Base-by-base conservation (phyloP, 495 filamentous ascomycete species). In the Hyaloscypha hepaticicola region DNA sequence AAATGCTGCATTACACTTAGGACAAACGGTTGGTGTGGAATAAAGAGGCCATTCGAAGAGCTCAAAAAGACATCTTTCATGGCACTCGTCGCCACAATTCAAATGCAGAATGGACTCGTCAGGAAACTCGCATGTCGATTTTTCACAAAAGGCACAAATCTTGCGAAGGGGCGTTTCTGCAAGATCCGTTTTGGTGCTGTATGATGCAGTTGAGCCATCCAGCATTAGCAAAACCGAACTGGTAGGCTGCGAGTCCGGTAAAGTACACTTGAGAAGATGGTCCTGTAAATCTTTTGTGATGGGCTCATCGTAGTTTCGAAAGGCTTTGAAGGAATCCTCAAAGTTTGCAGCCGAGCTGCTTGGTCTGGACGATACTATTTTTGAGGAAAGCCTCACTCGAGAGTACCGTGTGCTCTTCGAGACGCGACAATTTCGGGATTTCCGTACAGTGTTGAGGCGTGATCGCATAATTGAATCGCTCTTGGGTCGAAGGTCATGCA, bases 241-340 rank as follows among this genome's bases (percentile, higher is more conserved):
- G 52, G 19, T 55, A 6, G 52, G 24, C 52, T 55, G 52, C 52
- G 52, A 55, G 52, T 55, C 52, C 52, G 52, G 52, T 22, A 55
- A 55, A 55, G 52, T 55, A 55, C 52, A 55, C 52, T 55, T 8
- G 5, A 22, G 26, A 22, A 55, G 52, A 55, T 55, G 19, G 6
- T 26, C 26, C 24, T 25, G 11, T 7, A 55, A 29, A 29, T 7
- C 52, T 55, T 25, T 6, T 3, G 52, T 55, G 52, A 55, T 55
- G 12, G 52, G 52, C 26, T 26, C 52, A 55, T 26, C 3, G 26
- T 55, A 55, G 52, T 55, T 55, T 29, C 52, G 21, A 25, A 55
- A 55, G 19, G 8, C 52, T 28, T 22, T 55, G 26, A 25, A 4
- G 24, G 8, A 5, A 55, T 55, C 26, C 3, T 55, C 52, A 22